Conservation (phyloP, 495 filamentous ascomycete genomes). For the Penicillium pancosmium region DNA sequence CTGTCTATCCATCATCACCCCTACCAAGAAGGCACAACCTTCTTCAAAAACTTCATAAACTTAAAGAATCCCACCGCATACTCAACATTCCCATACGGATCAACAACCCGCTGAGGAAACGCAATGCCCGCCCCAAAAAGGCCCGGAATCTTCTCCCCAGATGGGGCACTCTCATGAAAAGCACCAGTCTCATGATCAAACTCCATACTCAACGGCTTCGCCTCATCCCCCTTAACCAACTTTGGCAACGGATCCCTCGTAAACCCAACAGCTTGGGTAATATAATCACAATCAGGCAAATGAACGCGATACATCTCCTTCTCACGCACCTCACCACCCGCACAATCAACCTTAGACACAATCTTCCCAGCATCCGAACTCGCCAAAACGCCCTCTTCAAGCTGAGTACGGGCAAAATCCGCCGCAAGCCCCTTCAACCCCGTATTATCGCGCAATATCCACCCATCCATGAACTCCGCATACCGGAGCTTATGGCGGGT, state of each 20-base stretch:
- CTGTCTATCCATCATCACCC: neutral
- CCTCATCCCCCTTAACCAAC: slow-evolving; percentile 32
- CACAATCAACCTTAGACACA: slow-evolving; percentile 53
- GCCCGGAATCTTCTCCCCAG: slow-evolving; percentile 43
- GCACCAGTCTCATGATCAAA: slow-evolving; percentile 54
- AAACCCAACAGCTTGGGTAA: slow-evolving; percentile 61
- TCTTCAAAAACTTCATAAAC: slow-evolving; percentile 64
- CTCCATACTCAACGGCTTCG: slow-evolving; percentile 35
- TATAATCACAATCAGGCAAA: slow-evolving; percentile 49
- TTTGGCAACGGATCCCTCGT: slow-evolving; percentile 50
- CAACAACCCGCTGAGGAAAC: slow-evolving; percentile 60
- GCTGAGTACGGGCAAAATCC: slow-evolving; percentile 57
- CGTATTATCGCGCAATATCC: slow-evolving; percentile 66
- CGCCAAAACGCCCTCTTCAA: slow-evolving; percentile 53
- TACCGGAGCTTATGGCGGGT: slow-evolving; percentile 62
- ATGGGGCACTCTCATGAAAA: slow-evolving; percentile 40
- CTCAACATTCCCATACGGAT: slow-evolving; percentile 63
- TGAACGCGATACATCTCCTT: slow-evolving; percentile 43
- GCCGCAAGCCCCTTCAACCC: slow-evolving; percentile 63
- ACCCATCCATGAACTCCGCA: slow-evolving; percentile 61
- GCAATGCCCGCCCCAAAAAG: slow-evolving; percentile 63
- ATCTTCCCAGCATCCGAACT: slow-evolving; percentile 52
- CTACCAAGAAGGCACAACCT: slow-evolving; percentile 51
- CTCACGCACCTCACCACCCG: slow-evolving; percentile 41
- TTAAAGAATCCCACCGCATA: slow-evolving; percentile 64